Evolutionary conservation across 495 filamentous ascomycete genomes (phyloP).

Genomic region (Bombardia bombarda): DNA sequence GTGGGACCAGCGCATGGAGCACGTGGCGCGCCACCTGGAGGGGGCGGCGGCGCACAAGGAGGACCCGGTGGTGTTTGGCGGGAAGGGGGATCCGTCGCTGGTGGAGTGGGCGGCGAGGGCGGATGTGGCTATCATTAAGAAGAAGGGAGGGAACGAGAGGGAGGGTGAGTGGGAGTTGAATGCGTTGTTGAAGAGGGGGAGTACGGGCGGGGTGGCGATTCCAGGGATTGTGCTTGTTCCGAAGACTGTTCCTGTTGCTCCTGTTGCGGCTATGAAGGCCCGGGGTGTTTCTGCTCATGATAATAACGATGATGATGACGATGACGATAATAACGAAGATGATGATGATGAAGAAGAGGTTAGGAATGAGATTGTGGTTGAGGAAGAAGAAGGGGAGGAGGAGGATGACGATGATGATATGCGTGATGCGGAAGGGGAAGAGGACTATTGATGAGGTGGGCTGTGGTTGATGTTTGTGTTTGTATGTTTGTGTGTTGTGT

Average conservation of each 20-base stretch:
- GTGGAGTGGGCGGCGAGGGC: slow-evolving; percentile 37
- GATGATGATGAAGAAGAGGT: background rate
- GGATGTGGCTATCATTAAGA: slow-evolving; percentile 31
- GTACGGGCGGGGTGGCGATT: background rate
- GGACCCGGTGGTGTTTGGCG: slow-evolving; percentile 28
- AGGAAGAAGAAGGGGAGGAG: slow-evolving; percentile 1
- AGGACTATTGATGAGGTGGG: background rate
- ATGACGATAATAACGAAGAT: too few species aligned
- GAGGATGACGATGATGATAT: slow-evolving; percentile 4
- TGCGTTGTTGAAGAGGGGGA: slow-evolving; percentile 2
- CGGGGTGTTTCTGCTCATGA: background rate
- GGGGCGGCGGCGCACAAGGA: slow-evolving; percentile 9
- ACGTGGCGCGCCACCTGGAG: slow-evolving; percentile 47
- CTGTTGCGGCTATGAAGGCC: background rate
- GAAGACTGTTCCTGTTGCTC: background rate
- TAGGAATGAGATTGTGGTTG: slow-evolving; percentile 9
- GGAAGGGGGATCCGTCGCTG: slow-evolving; percentile 27
- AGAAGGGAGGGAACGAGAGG: background rate
- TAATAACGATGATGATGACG: too few species aligned
- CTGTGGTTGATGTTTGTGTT: background rate
- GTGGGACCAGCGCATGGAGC: slow-evolving; percentile 87
- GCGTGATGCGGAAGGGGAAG: slow-evolving; percentile 7
- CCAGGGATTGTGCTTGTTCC: background rate
- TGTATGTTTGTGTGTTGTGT: background rate
- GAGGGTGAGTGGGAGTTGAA: slow-evolving; percentile 11